These are phyloP conservation scores for Aspergillus felis DNA, from an alignment of 2,329 filamentous ascomycete species.

Conservation along the genomic window DNA sequence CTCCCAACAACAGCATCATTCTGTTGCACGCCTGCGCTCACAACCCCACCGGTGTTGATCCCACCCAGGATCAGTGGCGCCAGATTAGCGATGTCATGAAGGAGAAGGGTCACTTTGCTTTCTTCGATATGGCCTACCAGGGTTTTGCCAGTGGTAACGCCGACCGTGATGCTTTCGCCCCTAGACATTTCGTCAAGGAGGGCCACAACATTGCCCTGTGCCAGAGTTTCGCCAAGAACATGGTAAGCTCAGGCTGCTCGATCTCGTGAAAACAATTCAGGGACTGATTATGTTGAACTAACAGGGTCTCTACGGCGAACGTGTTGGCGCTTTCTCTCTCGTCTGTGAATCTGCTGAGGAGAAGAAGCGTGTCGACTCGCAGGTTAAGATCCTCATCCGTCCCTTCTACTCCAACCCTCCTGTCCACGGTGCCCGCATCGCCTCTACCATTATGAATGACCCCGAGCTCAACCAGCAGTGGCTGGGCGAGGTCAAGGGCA, in stretches of 20 bases:
- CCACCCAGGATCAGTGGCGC: constrained; percentile 86
- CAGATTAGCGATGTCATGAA: constrained; percentile 85
- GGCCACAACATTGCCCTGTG: constrained; percentile 84
- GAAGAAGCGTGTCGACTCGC: constrained; percentile 92
- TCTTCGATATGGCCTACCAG: constrained; percentile 99
- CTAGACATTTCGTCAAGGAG: constrained; percentile 88
- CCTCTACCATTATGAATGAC: constrained; percentile 85
- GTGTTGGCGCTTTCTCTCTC: constrained; percentile 93
- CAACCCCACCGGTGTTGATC: constrained; percentile 96
- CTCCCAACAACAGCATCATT: constrained; percentile 82
- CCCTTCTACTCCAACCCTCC: constrained; percentile 98
- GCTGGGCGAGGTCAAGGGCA: constrained; percentile 94
- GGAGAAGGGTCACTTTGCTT: constrained; percentile 81
- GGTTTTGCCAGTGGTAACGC: constrained; percentile 93
- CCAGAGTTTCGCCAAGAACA: constrained; percentile 99
- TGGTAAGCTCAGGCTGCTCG: constrained; percentile 54
- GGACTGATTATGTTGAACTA: neutral
- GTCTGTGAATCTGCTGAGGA: constrained; percentile 81
- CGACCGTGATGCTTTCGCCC: constrained; percentile 86
- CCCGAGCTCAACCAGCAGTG: constrained; percentile 84
- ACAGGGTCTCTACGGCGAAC: constrained; percentile 94
- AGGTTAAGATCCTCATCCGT: constrained; percentile 97
- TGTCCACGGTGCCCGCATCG: constrained; percentile 91
- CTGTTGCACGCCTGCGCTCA: constrained; percentile 96
- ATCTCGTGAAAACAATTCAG: neutral